Base-by-base conservation (phyloP, 2,329 filamentous ascomycete genomes). In the Mycosphaerella arachidis region DNA sequence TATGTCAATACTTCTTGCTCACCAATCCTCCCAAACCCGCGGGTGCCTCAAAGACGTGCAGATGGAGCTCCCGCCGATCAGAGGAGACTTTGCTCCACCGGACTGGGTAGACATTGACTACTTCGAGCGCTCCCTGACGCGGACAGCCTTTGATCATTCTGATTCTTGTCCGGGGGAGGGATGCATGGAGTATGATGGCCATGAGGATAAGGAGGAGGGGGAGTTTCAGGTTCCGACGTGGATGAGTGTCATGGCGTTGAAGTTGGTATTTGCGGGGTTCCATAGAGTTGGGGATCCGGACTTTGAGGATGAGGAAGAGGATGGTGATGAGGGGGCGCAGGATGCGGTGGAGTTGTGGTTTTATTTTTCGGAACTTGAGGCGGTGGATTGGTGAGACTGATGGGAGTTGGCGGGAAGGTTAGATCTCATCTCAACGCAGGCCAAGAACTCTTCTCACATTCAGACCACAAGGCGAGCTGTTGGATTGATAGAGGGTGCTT, bases 231-330 rank as follows among this genome's bases (percentile, higher is more conserved):
- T 55, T 18, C 53, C 53, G 33, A 46, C 43, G 6, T 55, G 53
- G 37, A n/a, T 55, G 40, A 27, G 24, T 35, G 35, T 46, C n/a
- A 55, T 55, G 53, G 53, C 53, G 37, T 46, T 55, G 53, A 55
- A 46, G 37, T 40, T 55, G 37, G 35, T 46, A 12, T 31, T 55
- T 12, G 53, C 35, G 18, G 37, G 10, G n/a, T 46, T 30, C 9
- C 53, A 48, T 48, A 12, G n/a, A 18, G 35, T 35, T 3, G 50
- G 50, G 12, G 50, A 35, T 52, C 50, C 50, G 27, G 50, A 52
- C 2, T 52, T 52, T 35, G 50, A 52, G 9, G 30, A 33, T 18
- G 50, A 52, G 27, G 50, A 52, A 12, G 50, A 52, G n/a, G 29
- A 52, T 52, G 50, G 30, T 10, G 50, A 52, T 35, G 50, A 52